Percentiles rank a stretch among this genome's conserved stretches.
These are phyloP conservation scores for Mycena galopus DNA, from an alignment of 768 basidiomycete species.

Conservation along the genomic window DNA sequence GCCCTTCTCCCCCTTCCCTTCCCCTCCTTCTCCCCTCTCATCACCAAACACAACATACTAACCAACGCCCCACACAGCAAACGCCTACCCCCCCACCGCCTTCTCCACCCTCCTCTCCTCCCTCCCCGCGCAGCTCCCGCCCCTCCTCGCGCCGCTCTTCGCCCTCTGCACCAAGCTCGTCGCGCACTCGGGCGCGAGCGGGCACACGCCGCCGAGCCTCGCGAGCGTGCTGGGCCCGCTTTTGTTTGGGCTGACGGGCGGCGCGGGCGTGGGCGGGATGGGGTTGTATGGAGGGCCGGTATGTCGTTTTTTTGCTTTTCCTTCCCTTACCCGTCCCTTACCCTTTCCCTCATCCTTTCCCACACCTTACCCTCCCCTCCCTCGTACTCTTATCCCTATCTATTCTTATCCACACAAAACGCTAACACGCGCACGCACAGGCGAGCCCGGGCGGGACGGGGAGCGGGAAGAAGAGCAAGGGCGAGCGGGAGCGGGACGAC, in stretches of 20 bases:
- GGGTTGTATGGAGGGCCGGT: background rate
- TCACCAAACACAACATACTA: background rate
- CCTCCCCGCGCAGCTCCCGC: slow-evolving; percentile 78
- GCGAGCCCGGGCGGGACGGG: background rate
- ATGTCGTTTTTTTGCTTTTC: background rate
- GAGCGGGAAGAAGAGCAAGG: background rate
- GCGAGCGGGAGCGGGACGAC: background rate
- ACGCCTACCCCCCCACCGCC: slow-evolving; percentile 62
- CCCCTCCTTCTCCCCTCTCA: background rate
- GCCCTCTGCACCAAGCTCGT: slow-evolving; percentile 86
- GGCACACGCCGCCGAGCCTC: slow-evolving; percentile 81
- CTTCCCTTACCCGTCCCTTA: background rate
- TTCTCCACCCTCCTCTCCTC: background rate
- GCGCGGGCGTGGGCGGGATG: too few relatives aligned
- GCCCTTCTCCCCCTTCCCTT: too few relatives aligned
- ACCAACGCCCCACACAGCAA: slow-evolving; percentile 52
- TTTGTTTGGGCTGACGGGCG: background rate
- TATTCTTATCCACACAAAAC: background rate
- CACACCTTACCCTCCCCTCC: too few relatives aligned
- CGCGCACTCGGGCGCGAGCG: slow-evolving; percentile 86
- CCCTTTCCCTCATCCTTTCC: too few relatives aligned
- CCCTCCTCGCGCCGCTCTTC: slow-evolving; percentile 77
- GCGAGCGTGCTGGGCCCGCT: background rate
- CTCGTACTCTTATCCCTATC: too few relatives aligned
- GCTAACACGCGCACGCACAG: background rate